These are phyloP conservation scores for Neoboletus brunneissimus DNA, from an alignment of 768 basidiomycete genomes.

Conservation along the genomic window DNA sequence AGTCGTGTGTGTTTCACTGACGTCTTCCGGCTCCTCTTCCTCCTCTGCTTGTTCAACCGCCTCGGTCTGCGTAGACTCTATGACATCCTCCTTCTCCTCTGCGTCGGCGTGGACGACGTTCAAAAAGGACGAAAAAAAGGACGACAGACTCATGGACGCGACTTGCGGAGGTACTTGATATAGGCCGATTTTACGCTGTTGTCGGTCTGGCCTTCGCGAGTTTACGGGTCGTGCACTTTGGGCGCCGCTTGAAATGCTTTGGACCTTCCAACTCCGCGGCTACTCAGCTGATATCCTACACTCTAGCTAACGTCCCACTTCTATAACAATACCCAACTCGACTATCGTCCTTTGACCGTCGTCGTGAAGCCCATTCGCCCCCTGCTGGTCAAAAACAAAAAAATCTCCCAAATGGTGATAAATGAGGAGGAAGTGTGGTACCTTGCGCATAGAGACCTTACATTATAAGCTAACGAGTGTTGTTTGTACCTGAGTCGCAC, in stretches of 20 bases:
- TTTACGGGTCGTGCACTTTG: conserved; percentile 23
- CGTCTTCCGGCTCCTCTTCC: conserved; percentile 75
- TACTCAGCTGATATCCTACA: too few relatives aligned
- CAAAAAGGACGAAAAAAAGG: conserved; percentile 44
- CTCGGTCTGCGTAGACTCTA: conserved; percentile 37
- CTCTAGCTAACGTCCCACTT: too few relatives aligned
- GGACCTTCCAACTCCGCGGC: background rate
- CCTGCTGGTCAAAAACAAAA: too few relatives aligned
- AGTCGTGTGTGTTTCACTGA: conserved; percentile 38
- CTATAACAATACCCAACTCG: too few relatives aligned
- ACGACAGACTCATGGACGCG: conserved; percentile 40
- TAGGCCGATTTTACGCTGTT: conserved; percentile 9
- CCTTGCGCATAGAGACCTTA: too few relatives aligned
- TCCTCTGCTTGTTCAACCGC: conserved; percentile 49
- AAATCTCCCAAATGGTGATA: too few relatives aligned
- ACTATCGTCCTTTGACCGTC: too few relatives aligned
- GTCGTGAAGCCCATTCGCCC: too few relatives aligned
- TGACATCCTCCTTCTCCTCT: conserved; percentile 24
- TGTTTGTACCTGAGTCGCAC: background rate
- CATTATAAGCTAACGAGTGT: background rate
- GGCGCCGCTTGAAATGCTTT: conserved; percentile 19
- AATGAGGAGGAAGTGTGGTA: too few relatives aligned
- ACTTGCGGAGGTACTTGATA: conserved; percentile 4
- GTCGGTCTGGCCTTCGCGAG: conserved; percentile 18
- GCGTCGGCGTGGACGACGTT: conserved; percentile 42